phyloP scores from a whole-genome alignment of 306 rosid species.

The Casuarina cunninghamiana region DNA sequence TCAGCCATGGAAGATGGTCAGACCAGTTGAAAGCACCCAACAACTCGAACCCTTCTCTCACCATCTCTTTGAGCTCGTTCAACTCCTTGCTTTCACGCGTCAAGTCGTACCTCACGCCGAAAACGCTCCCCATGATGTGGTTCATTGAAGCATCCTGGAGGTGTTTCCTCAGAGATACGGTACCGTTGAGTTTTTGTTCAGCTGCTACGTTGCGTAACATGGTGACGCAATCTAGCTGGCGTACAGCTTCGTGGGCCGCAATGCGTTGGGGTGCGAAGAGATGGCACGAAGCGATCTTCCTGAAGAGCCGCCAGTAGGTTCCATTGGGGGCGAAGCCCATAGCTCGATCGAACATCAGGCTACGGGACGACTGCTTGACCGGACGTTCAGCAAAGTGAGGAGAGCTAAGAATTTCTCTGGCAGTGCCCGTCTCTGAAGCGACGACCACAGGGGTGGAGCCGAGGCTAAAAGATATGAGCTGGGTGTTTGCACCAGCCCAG shows the following conservation, averaged over 20 bases:
- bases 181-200: conserved; percentile 22
- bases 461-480: conserved; percentile 55
- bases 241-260: conserved; percentile 41
- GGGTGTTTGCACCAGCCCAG: conserved; percentile 1
- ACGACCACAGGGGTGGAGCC: conserved; percentile 59
- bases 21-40: conserved; percentile 31
- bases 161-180: conserved; percentile 28
- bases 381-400: conserved; percentile 59
- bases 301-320: conserved; percentile 48
- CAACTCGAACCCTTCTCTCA: conserved; percentile 55
- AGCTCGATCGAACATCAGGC: conserved; percentile 53
- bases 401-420: conserved; percentile 46
- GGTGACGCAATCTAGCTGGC: conserved; percentile 42
- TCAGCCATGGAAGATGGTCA: conserved; percentile 45
- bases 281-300: conserved; percentile 54
- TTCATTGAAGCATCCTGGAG: conserved; percentile 46
- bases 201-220: conserved; percentile 33
- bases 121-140: conserved; percentile 52
- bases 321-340: conserved; percentile 66
- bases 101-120: conserved; percentile 42
- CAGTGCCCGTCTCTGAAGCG: conserved; percentile 42
- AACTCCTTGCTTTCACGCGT: conserved; percentile 8
- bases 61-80: conserved; percentile 39
- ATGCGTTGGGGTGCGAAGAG: conserved; percentile 50
- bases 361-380: conserved; percentile 47